Base-by-base conservation (phyloP, 2,329 filamentous ascomycete species). In the Microdochium nivale region DNA sequence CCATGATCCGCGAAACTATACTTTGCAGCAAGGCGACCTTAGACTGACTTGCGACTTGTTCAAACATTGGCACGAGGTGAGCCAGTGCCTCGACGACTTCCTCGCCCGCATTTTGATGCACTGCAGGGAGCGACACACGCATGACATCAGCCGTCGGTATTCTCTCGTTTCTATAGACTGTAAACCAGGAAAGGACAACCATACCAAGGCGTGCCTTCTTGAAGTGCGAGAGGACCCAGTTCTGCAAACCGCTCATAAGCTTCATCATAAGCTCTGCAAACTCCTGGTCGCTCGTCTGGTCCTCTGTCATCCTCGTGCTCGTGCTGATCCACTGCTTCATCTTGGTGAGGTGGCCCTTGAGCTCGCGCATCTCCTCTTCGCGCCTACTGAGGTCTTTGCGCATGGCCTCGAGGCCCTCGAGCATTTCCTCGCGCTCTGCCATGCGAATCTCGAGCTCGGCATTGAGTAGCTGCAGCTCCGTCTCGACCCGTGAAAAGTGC, bases 261-360 rank as follows among this genome's bases (percentile, higher is more conserved):
- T 77, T 74, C 49, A 76, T 72, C 72, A 87, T 80, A 10, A 75
- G 73, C 49, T 86, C 80, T 2, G 73, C 78, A 61, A 89, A 79
- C 11, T 82, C 80, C 64, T 86, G 82, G 60, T 90, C 86, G 55
- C 81, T 83, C 51, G 71, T 73, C 64, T 84, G 79, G 23, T 78
- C 78, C 27, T 81, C 80, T 49, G 76, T 73, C 5, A 44, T 44
- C 30, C 83, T 72, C 10, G 84, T 87, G 55, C 79, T 81, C 23
- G 77, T 80, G 59, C 85, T 87, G 52, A 89, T 84, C 71, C 80
- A 88, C 58, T 83, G 81, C 72, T 89, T 89, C 53, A 89, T 70
- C 2, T 83, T 84, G 10, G 80, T 67, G 0, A 88, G 76, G 65
- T 88, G 85, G 2, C 72, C 71, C 50, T 78, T 68, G 54, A 86